Conservation (phyloP, 495 filamentous ascomycete species). For the Aspergillus carlsbadensis region DNA sequence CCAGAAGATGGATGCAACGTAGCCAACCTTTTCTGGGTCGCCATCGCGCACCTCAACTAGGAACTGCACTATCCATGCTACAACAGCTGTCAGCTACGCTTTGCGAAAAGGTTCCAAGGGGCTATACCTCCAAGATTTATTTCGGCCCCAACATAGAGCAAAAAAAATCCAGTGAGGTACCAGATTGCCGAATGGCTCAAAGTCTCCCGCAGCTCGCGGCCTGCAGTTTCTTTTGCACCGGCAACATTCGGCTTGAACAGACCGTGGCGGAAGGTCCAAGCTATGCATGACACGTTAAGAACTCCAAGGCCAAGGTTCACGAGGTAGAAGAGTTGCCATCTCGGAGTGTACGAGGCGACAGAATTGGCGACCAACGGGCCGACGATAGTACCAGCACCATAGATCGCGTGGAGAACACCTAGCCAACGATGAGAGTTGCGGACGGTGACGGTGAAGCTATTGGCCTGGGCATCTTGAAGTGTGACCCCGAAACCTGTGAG, state of each 20-base stretch:
- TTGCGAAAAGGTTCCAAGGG: not conserved
- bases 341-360: conserved; percentile 34
- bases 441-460: conserved; percentile 48
- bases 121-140: conserved; percentile 42
- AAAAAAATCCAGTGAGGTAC: conserved; percentile 51
- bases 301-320: conserved; percentile 16
- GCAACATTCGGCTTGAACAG: conserved; percentile 24
- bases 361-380: conserved; percentile 50
- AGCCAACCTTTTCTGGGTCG: conserved; percentile 62
- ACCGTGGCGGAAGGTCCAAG: conserved; percentile 22
- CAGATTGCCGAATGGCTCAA: conserved; percentile 34
- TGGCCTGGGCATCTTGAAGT: conserved; percentile 54
- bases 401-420: conserved; percentile 56
- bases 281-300: conserved; percentile 16
- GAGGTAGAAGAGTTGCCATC: conserved; percentile 27
- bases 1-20: conserved; percentile 74
- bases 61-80: conserved; percentile 69
- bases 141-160: conserved; percentile 45
- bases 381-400: conserved; percentile 51
- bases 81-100: not conserved
- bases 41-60: conserved; percentile 59
- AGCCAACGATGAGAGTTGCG: conserved; percentile 54
- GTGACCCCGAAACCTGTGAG: conserved; percentile 49
- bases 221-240: conserved; percentile 21
- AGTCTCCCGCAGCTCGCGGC: conserved; percentile 20